Evolutionary conservation across 1,284 basidiomycete species (phyloP), one percentile per base, ranked within the genome.

Genomic region (Tremellales sp.): DNA sequence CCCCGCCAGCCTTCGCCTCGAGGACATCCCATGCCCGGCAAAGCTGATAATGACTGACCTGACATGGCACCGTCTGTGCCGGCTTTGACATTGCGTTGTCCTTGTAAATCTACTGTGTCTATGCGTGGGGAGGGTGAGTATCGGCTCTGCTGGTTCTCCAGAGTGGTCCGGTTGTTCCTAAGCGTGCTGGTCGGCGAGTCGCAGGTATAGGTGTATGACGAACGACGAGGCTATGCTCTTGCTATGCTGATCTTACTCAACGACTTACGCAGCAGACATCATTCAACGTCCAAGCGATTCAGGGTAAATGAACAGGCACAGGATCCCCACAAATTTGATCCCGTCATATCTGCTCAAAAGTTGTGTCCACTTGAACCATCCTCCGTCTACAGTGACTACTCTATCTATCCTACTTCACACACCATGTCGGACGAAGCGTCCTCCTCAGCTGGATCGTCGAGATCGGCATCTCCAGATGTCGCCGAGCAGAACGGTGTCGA

Each of bases 31-130:
- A n/a, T n/a, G n/a, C n/a, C n/a, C n/a, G n/a, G n/a, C n/a, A n/a
- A n/a, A n/a, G n/a, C n/a, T n/a, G n/a, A n/a, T n/a, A n/a, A n/a
- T 25, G 6, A 52, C 78, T 53, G 53, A 82, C 82, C 77, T 84
- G 82, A 67, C 83, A 84, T 12, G 82, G 82, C 22, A 84, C 83
- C 17, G 82, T 83, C 39, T 61, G 60, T 41, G n/a, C n/a, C n/a
- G 62, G 57, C 23, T 40, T 40, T 23, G 39, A 40, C 39, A 40
- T 39, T 39, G n/a, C n/a, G n/a, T n/a, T n/a, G n/a, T n/a, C n/a
- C n/a, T n/a, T n/a, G n/a, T n/a, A n/a, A n/a, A n/a, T n/a, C n/a
- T n/a, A n/a, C n/a, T n/a, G n/a, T n/a, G n/a, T n/a, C n/a, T n/a
- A n/a, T n/a, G n/a, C n/a, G n/a, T n/a, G n/a, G n/a, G n/a, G n/a